These are phyloP conservation scores for Irpex rosettiformis DNA, from an alignment of 1,284 basidiomycete species.

Conservation along the genomic window DNA sequence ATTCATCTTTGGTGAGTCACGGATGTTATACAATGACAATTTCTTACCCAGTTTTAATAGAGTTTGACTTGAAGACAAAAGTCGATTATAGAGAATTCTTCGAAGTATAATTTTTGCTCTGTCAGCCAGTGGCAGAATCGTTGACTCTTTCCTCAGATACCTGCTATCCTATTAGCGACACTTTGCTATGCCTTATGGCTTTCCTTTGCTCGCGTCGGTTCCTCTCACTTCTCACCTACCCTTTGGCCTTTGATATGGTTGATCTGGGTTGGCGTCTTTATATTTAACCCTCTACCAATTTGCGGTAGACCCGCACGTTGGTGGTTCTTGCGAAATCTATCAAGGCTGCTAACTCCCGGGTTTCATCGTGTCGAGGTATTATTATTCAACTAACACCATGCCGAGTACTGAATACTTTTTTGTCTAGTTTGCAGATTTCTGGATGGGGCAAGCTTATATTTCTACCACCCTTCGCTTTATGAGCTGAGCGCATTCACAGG, in stretches of 20 bases:
- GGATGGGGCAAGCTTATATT: conserved; percentile 59
- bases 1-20: conserved; percentile 79
- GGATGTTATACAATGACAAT: neutral
- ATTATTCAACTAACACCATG: conserved; percentile 2
- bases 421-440: conserved; percentile 72
- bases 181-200: conserved; percentile 85
- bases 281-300: conserved; percentile 79
- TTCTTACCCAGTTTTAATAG: conserved; percentile 35
- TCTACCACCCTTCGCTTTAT: neutral
- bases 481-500: conserved; percentile 39
- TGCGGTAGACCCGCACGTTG: conserved; percentile 64
- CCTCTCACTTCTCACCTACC: conserved; percentile 40
- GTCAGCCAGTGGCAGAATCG: neutral
- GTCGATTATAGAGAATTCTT: conserved; percentile 84
- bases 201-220: conserved; percentile 67
- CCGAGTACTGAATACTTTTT: neutral
- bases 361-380: conserved; percentile 70
- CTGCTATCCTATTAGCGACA: conserved; percentile 72
- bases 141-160: conserved; percentile 51
- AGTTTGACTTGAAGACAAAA: conserved; percentile 71
- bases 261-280: conserved; percentile 51
- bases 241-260: conserved; percentile 90
- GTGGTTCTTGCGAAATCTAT: conserved; percentile 74
- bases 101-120: conserved; percentile 46
- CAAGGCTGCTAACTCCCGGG: conserved; percentile 68